Conservation (phyloP, 148 eudicot genomes). For the Amaranthus palmeri region DNA sequence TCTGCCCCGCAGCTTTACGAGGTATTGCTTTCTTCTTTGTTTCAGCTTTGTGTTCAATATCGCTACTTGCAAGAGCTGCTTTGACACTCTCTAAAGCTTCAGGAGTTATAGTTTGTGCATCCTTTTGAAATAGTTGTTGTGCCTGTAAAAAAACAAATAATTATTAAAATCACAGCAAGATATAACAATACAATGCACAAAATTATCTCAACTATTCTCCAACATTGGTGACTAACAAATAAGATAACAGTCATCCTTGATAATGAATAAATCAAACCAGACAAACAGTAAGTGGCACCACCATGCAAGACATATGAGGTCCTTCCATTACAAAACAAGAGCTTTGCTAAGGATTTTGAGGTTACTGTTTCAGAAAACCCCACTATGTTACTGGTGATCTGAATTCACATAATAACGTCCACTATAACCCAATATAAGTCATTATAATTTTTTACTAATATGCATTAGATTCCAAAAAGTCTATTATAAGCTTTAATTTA, state of each 20-base stretch:
- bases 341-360: too few relatives aligned
- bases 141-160: conserved; percentile 44
- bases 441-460: too few relatives aligned
- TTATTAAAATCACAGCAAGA: not conserved
- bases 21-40: conserved; percentile 86
- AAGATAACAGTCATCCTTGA: not conserved
- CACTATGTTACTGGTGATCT: too few relatives aligned
- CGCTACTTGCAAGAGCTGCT: conserved; percentile 95
- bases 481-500: too few relatives aligned
- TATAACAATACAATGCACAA: not conserved
- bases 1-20: conserved; percentile 91
- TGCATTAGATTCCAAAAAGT: too few relatives aligned
- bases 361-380: too few relatives aligned
- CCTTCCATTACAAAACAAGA: too few relatives aligned
- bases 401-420: too few relatives aligned
- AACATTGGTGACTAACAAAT: not conserved
- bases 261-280: too few relatives aligned
- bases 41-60: conserved; percentile 89
- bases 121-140: conserved; percentile 90
- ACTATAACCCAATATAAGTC: too few relatives aligned
- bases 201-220: not conserved
- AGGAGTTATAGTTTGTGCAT: conserved; percentile 84
- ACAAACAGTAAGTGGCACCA: too few relatives aligned
- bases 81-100: conserved; percentile 93
- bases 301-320: too few relatives aligned